A percentile compares a stretch with the other conserved stretches of the same genome.
Conservation (phyloP, 1,284 basidiomycete species). For the Trichosporon asahii region DNA sequence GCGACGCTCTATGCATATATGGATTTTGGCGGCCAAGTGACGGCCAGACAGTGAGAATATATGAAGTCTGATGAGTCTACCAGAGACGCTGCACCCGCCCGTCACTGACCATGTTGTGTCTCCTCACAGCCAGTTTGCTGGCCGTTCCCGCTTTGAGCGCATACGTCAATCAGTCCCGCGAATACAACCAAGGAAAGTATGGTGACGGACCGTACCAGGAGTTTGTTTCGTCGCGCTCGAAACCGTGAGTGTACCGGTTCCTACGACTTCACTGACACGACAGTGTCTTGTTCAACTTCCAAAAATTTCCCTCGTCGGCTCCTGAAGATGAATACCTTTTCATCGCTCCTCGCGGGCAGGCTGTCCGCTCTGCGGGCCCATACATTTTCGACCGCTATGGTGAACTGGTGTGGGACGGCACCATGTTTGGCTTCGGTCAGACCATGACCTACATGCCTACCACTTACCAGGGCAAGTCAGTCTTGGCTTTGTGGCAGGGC, state of each 20-base stretch:
- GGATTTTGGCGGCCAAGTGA: too few relatives aligned
- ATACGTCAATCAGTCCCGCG: not conserved
- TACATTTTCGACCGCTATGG: slow-evolving; percentile 34
- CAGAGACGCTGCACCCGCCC: not conserved
- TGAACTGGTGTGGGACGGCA: slow-evolving; percentile 35
- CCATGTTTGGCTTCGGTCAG: slow-evolving; percentile 28
- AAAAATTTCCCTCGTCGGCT: slow-evolving; percentile 18
- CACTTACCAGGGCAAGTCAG: slow-evolving; percentile 30
- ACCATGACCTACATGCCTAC: slow-evolving; percentile 30
- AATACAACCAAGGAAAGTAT: not conserved
- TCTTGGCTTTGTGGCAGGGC: slow-evolving; percentile 37
- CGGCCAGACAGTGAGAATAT: not conserved
- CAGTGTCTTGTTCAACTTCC: slow-evolving; percentile 27
- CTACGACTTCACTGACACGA: not conserved
- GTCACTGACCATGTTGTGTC: not conserved
- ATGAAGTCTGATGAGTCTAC: too few relatives aligned
- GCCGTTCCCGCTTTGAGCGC: not conserved
- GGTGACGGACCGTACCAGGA: not conserved
- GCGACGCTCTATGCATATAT: not conserved
- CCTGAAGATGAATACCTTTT: slow-evolving; percentile 26
- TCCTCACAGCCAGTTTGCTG: not conserved
- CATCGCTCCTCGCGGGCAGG: slow-evolving; percentile 31
- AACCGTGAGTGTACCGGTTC: slow-evolving; percentile 19
- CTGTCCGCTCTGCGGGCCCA: slow-evolving; percentile 20
- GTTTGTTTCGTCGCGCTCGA: slow-evolving; percentile 11